A percentile compares a stretch with the other conserved stretches of the same genome.
phyloP scores from a whole-genome alignment of 2,329 filamentous ascomycete species.

The Penicillium sumatraense region DNA sequence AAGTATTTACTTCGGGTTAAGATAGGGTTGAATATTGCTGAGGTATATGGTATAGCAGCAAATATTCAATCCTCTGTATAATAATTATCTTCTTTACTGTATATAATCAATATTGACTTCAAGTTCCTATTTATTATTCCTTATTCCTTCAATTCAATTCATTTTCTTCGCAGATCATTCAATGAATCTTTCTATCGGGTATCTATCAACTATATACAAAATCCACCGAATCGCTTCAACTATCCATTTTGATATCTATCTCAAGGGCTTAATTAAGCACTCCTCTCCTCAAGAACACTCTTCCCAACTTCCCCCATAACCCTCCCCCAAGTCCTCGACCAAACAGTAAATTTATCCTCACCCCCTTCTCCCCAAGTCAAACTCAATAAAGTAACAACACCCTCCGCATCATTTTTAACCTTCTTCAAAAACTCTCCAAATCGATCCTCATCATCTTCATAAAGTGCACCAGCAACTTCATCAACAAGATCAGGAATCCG shows the following conservation, averaged over 20 bases:
- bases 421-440: conserved; percentile 37
- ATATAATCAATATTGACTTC: conserved; percentile 8
- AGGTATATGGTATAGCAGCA: no score
- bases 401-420: conserved; percentile 56
- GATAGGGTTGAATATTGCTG: no score
- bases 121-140: no score
- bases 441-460: conserved; percentile 45
- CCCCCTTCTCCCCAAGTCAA: conserved; percentile 72
- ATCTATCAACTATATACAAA: conserved; percentile 6
- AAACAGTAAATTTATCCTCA: conserved; percentile 77
- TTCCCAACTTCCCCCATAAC: conserved; percentile 49
- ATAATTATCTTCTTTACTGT: conserved; percentile 16
- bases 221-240: not conserved
- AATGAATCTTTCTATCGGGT: not conserved
- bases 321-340: conserved; percentile 65
- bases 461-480: conserved; percentile 52
- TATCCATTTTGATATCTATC: no score
- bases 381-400: conserved; percentile 71
- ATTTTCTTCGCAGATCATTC: not conserved
- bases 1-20: no score
- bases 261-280: no score
- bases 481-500: conserved; percentile 48
- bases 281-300: conserved; percentile 19
- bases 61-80: conserved; percentile 22
- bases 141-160: not conserved